A percentile compares a stretch with the other conserved stretches of the same genome.
Evolutionary conservation across 257 asterid genomes (phyloP).

Genomic region (Voacanga thouarsii): DNA sequence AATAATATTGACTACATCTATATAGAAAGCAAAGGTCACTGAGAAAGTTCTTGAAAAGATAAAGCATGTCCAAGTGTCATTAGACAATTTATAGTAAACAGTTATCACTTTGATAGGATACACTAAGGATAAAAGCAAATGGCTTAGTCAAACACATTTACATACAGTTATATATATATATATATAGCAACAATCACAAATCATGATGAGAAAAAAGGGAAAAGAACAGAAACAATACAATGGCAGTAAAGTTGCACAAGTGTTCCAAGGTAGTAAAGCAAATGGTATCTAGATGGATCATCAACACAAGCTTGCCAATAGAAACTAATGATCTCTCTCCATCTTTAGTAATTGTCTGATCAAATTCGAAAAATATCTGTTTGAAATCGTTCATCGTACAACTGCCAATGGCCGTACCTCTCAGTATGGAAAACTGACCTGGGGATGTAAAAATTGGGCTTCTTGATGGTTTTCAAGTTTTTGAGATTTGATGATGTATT

Average conservation of each 20-base stretch:
- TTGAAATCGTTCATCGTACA: slow-evolving; percentile 83
- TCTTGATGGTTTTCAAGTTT: slow-evolving; percentile 53
- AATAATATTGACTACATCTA: too few relatives aligned
- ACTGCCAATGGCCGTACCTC: slow-evolving; percentile 79
- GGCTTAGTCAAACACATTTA: not conserved
- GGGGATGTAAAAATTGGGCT: slow-evolving; percentile 69
- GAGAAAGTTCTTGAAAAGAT: too few relatives aligned
- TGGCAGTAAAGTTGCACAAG: not conserved
- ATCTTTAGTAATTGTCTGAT: slow-evolving; percentile 6
- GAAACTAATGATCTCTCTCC: not conserved
- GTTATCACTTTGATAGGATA: not conserved
- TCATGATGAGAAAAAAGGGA: not conserved
- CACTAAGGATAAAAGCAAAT: not conserved
- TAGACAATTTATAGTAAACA: not conserved
- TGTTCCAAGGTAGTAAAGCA: not conserved
- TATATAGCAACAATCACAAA: not conserved
- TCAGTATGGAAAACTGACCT: slow-evolving; percentile 53
- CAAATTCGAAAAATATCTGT: slow-evolving; percentile 76
- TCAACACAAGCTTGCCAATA: not conserved
- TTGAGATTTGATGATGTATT: slow-evolving; percentile 48
- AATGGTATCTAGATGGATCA: not conserved
- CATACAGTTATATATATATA: not conserved
- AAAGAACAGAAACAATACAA: not conserved
- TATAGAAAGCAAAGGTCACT: not conserved
- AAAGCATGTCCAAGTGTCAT: not conserved